A percentile compares a stretch with the other conserved stretches of the same genome.
Conservation (phyloP, 148 eudicot species). For the Camellia sinensis region DNA sequence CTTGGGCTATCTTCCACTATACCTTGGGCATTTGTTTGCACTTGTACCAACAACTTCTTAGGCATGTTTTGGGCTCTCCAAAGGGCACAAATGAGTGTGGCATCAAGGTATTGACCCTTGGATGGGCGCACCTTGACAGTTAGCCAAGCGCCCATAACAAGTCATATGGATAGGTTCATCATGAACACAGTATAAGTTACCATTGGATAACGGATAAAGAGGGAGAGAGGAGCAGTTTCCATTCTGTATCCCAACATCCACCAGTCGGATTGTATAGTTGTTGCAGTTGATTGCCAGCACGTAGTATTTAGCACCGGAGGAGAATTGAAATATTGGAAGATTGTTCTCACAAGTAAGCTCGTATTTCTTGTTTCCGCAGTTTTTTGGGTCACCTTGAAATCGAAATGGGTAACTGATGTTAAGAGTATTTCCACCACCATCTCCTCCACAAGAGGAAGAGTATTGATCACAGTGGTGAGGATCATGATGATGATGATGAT, state of each 20-base stretch:
- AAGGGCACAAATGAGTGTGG: no score
- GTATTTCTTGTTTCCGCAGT: neutral
- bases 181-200: neutral
- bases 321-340: neutral
- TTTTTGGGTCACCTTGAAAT: neutral
- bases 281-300: constrained; percentile 17
- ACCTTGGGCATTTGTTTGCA: no score
- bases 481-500: no score
- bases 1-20: no score
- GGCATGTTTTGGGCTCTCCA: no score
- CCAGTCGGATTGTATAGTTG: constrained; percentile 5
- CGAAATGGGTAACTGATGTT: constrained; percentile 4
- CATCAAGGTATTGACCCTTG: no score
- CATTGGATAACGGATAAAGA: neutral
- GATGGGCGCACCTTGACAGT: no score
- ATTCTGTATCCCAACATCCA: constrained; percentile 16
- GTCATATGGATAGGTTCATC: neutral
- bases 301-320: constrained; percentile 7
- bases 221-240: constrained; percentile 21
- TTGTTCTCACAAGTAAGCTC: constrained; percentile 23
- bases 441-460: no score
- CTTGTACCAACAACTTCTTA: no score
- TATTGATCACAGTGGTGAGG: no score
- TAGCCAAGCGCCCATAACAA: neutral
- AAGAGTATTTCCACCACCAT: constrained; percentile 1